Evolutionary conservation across 2,329 filamentous ascomycete species (phyloP).

Genomic region (Claviceps pazoutovae): DNA sequence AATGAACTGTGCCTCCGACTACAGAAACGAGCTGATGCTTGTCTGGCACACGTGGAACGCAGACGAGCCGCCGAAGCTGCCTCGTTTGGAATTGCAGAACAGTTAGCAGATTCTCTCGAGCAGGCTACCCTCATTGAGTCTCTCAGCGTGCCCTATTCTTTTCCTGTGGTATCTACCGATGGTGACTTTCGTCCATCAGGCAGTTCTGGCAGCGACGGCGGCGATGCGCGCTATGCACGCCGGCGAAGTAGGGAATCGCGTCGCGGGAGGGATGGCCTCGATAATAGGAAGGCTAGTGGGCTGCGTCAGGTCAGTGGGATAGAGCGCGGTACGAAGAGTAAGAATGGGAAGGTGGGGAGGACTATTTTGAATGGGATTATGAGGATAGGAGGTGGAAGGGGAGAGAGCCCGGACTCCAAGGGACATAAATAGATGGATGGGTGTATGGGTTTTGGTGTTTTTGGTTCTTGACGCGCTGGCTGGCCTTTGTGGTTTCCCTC

Average conservation of each 20-base stretch:
- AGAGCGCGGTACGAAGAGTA: slow-evolving; percentile 17
- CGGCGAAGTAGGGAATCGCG: slow-evolving; percentile 20
- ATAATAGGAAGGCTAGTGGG: slow-evolving; percentile 15
- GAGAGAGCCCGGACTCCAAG: slow-evolving; percentile 27
- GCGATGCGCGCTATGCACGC: slow-evolving; percentile 8
- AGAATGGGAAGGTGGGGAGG: slow-evolving; percentile 27
- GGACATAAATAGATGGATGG: slow-evolving; percentile 9
- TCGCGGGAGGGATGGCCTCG: slow-evolving; percentile 12
- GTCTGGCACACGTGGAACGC: slow-evolving; percentile 34
- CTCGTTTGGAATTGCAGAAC: slow-evolving; percentile 17
- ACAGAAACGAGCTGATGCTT: slow-evolving; percentile 37
- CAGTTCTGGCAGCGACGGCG: slow-evolving; percentile 36
- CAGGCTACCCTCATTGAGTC: slow-evolving; percentile 25
- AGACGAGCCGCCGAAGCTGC: slow-evolving; percentile 25
- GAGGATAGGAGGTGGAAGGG: slow-evolving; percentile 26
- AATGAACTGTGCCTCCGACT: slow-evolving; percentile 35
- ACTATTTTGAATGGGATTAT: slow-evolving; percentile 31
- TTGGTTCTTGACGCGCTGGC: neutral
- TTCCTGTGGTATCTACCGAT: slow-evolving; percentile 15
- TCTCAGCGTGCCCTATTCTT: slow-evolving; percentile 17
- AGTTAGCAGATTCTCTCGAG: slow-evolving; percentile 35
- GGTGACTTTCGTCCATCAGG: slow-evolving; percentile 25
- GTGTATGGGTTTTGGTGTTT: neutral
- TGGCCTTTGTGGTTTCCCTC: neutral
- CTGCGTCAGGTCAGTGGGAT: slow-evolving; percentile 17